Evolutionary conservation across 148 eudicot genomes (phyloP).

Genomic region (Salicornia ramosissima): DNA sequence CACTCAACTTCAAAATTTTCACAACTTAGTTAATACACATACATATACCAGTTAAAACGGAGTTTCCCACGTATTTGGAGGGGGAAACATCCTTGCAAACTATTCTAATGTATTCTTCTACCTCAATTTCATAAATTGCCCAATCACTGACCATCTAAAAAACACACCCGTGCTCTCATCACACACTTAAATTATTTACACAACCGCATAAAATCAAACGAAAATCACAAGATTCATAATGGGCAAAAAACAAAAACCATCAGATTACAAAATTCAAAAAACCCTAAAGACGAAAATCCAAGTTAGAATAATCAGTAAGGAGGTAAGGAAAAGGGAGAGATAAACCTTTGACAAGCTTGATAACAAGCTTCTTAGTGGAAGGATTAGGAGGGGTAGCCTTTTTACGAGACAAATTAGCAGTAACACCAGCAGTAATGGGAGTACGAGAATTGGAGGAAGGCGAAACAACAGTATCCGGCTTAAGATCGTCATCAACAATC

Average conservation of each 20-base stretch:
- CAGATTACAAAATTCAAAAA: not conserved
- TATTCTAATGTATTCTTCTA: not conserved
- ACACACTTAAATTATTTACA: not conserved
- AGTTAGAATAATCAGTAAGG: not conserved
- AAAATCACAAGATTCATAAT: not conserved
- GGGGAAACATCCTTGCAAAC: not conserved
- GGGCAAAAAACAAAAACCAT: not conserved
- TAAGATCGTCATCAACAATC: constrained; percentile 28
- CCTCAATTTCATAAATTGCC: not conserved
- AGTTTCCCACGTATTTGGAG: not conserved
- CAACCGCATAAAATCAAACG: not conserved
- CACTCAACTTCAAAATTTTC: not conserved
- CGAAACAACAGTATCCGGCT: not conserved
- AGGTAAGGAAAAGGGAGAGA: too few species aligned
- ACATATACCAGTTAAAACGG: not conserved
- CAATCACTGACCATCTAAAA: not conserved
- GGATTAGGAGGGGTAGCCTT: constrained; percentile 94
- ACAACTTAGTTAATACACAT: not conserved
- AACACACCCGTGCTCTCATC: not conserved
- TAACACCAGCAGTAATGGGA: constrained; percentile 30
- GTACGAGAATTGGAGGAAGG: not conserved
- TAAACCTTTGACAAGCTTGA: constrained; percentile 77
- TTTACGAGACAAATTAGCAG: constrained; percentile 75
- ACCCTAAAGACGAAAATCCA: constrained; percentile 16
- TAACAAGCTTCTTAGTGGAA: constrained; percentile 68